Conservation (phyloP, 768 basidiomycete genomes). For the Myochromella boudieri region DNA sequence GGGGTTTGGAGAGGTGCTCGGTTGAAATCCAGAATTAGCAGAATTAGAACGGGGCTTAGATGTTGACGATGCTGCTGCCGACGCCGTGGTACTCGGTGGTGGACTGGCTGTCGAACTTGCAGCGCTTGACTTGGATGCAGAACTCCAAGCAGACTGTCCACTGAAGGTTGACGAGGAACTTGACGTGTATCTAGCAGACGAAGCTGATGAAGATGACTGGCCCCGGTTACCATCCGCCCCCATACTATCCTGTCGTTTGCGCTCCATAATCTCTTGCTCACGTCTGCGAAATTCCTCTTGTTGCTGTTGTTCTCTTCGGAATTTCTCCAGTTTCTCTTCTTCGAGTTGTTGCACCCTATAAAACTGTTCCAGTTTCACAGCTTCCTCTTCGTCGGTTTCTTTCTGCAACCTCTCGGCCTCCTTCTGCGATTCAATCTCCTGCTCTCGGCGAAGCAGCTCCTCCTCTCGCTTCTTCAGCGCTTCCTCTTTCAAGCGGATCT, state of each 20-base stretch:
- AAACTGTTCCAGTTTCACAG: conserved; percentile 27
- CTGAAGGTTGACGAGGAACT: conserved; percentile 16
- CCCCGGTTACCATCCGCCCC: conserved; percentile 34
- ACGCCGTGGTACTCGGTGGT: conserved; percentile 24
- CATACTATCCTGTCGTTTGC: conserved; percentile 44
- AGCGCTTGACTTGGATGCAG: too few relatives aligned
- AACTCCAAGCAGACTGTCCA: conserved; percentile 25
- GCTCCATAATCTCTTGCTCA: conserved; percentile 45
- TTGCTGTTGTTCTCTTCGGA: conserved; percentile 29
- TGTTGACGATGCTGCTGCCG: conserved; percentile 25
- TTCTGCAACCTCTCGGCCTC: conserved; percentile 28
- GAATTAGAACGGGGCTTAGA: conserved; percentile 29
- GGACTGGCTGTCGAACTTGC: conserved; percentile 30
- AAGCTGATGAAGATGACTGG: conserved; percentile 21
- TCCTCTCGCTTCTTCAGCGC: conserved; percentile 34
- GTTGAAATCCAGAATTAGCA: conserved; percentile 28
- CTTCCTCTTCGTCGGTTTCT: conserved; percentile 23
- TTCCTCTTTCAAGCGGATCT: conserved; percentile 33
- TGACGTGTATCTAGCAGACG: conserved; percentile 12
- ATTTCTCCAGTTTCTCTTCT: conserved; percentile 26
- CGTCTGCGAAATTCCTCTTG: conserved; percentile 42
- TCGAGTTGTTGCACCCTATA: conserved; percentile 23
- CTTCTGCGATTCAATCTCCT: conserved; percentile 23
- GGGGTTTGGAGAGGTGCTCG: conserved; percentile 19
- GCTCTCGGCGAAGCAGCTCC: conserved; percentile 20